Conservation (phyloP, 257 asterid species). For the Gentiana macrophylla region DNA sequence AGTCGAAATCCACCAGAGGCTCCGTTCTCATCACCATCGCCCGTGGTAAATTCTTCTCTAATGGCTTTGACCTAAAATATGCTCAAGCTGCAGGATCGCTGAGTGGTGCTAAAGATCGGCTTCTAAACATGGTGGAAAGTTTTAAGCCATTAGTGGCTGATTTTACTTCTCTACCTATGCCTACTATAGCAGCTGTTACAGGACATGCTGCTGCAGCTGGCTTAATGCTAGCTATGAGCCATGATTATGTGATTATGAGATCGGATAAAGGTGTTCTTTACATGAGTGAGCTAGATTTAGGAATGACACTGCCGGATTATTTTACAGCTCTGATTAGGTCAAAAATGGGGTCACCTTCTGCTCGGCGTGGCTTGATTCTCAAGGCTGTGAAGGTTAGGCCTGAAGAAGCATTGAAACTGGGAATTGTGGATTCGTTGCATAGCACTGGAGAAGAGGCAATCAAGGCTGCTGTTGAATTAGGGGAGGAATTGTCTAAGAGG, state of each 20-base stretch:
- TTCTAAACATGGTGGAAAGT: slow-evolving; percentile 33
- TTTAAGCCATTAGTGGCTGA: slow-evolving; percentile 46
- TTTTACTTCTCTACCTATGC: slow-evolving; percentile 51
- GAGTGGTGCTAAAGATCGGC: slow-evolving; percentile 27
- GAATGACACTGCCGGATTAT: slow-evolving; percentile 60
- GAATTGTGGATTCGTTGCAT: slow-evolving; percentile 35
- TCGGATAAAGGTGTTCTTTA: slow-evolving; percentile 30
- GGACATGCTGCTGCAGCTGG: slow-evolving; percentile 87
- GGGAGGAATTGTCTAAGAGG: slow-evolving; percentile 31
- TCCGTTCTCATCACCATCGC: slow-evolving; percentile 51
- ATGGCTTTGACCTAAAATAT: slow-evolving; percentile 45
- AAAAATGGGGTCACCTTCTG: slow-evolving; percentile 32
- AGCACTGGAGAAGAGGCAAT: slow-evolving; percentile 28
- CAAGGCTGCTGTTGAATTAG: slow-evolving; percentile 32
- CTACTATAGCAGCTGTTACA: slow-evolving; percentile 63
- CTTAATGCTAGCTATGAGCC: slow-evolving; percentile 43
- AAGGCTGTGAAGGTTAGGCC: slow-evolving; percentile 10
- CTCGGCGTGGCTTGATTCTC: slow-evolving; percentile 37
- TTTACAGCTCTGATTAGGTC: slow-evolving; percentile 44
- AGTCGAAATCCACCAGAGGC: slow-evolving; percentile 41
- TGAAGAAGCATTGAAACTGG: slow-evolving; percentile 39
- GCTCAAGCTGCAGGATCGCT: slow-evolving; percentile 18
- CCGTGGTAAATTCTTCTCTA: slow-evolving; percentile 51
- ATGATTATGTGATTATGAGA: slow-evolving; percentile 51
- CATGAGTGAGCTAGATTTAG: slow-evolving; percentile 58